A percentile compares a stretch with the other conserved stretches of the same genome.
Evolutionary conservation across 345 rosid genomes (phyloP).

Genomic region (Arabis alpina): DNA sequence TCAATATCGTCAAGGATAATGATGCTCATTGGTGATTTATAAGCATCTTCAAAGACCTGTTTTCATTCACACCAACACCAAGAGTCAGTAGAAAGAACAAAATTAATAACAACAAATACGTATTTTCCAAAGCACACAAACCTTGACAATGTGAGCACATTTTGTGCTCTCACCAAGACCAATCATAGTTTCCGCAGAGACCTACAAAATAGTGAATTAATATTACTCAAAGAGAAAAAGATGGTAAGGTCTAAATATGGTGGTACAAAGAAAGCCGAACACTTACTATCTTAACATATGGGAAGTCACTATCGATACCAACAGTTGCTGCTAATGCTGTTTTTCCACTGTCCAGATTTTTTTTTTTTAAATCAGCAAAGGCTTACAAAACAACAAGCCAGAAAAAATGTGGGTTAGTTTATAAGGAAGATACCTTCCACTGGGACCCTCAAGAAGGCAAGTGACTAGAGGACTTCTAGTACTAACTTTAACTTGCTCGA

Average conservation of each 20-base stretch:
- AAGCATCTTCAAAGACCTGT: constrained; percentile 98
- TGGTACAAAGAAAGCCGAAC: constrained; percentile 9
- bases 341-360: constrained; percentile 88
- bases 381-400: constrained; percentile 11
- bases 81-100: constrained; percentile 12
- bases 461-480: constrained; percentile 93
- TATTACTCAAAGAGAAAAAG: constrained; percentile 15
- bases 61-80: constrained; percentile 21
- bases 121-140: constrained; percentile 40
- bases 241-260: neutral
- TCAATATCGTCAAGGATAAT: constrained; percentile 96
- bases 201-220: constrained; percentile 48
- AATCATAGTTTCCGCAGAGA: constrained; percentile 95
- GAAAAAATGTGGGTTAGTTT: constrained; percentile 1
- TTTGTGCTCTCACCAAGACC: constrained; percentile 98
- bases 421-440: constrained; percentile 71
- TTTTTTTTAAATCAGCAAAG: constrained; percentile 29
- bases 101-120: neutral
- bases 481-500: constrained; percentile 98
- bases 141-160: constrained; percentile 95
- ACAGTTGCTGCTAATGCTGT: constrained; percentile 95
- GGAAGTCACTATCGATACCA: constrained; percentile 95
- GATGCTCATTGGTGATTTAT: constrained; percentile 94
- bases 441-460: constrained; percentile 92
- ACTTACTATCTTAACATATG: constrained; percentile 97